A percentile compares a stretch with the other conserved stretches of the same genome.
Conservation (phyloP, 23 red algal species). For the Rhodosorus marinus region DNA sequence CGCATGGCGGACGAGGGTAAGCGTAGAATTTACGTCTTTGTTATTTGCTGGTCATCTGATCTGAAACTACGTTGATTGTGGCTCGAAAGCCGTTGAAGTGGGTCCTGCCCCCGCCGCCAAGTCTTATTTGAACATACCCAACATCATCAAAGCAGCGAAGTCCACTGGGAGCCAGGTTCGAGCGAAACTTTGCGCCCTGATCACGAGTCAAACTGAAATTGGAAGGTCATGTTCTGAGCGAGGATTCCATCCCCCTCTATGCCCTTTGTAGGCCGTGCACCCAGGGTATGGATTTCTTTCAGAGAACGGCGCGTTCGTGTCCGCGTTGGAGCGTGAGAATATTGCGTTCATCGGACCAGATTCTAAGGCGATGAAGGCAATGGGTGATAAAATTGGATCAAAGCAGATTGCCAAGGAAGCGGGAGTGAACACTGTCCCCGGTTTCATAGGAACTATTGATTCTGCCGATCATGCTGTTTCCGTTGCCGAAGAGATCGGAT, state of each 20-base stretch:
- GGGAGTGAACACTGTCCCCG: slow-evolving; percentile 13
- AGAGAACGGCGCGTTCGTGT: slow-evolving; percentile 27
- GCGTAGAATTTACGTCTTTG: not conserved
- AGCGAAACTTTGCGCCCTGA: too few relatives aligned
- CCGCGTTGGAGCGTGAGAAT: slow-evolving; percentile 20
- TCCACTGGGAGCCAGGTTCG: not conserved
- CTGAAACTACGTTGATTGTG: too few relatives aligned
- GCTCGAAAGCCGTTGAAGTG: too few relatives aligned
- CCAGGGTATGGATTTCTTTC: slow-evolving; percentile 83
- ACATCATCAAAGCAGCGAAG: not conserved
- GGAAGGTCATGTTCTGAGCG: too few relatives aligned
- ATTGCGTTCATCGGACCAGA: slow-evolving; percentile 49
- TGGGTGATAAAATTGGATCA: slow-evolving; percentile 49
- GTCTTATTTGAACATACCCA: slow-evolving; percentile 4
- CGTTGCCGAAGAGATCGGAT: slow-evolving; percentile 11
- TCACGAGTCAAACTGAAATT: too few relatives aligned
- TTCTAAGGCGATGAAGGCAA: slow-evolving; percentile 19
- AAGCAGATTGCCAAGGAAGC: slow-evolving; percentile 35
- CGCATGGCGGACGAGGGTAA: not conserved
- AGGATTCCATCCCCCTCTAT: too few relatives aligned
- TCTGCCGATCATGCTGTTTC: slow-evolving; percentile 1
- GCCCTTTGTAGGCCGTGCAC: slow-evolving; percentile 34
- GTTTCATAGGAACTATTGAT: slow-evolving; percentile 1
- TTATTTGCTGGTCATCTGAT: too few relatives aligned
- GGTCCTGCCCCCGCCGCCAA: not conserved